phyloP scores from a whole-genome alignment of 495 filamentous ascomycete species.

The Hypoxylon lenormandii region DNA sequence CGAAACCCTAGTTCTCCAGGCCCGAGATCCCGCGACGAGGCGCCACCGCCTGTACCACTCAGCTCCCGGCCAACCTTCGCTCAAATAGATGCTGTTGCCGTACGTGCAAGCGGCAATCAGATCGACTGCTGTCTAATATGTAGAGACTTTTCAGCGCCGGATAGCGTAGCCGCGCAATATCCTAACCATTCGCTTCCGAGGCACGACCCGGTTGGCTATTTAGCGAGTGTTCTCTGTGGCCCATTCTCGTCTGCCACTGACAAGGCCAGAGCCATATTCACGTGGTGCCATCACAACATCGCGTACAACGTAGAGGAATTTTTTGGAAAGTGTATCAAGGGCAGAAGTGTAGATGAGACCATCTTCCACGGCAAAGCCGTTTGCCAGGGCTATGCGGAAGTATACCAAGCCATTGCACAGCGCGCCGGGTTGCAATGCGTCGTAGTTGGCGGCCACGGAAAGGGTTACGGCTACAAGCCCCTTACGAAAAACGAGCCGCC shows the following conservation, averaged over 20 bases:
- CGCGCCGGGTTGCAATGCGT: conserved; percentile 78
- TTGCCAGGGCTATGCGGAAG: conserved; percentile 89
- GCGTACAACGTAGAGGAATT: conserved; percentile 82
- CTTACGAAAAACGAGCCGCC: conserved; percentile 65
- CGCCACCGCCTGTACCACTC: conserved; percentile 62
- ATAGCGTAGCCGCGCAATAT: conserved; percentile 80
- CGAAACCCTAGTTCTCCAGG: conserved; percentile 15
- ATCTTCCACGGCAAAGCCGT: conserved; percentile 82
- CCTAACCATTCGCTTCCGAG: conserved; percentile 75
- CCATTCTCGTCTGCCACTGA: conserved; percentile 86
- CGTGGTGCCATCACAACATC: conserved; percentile 95
- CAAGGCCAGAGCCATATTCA: conserved; percentile 90
- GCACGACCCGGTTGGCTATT: conserved; percentile 70
- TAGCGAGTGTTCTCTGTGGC: conserved; percentile 79
- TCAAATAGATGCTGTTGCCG: conserved; percentile 58
- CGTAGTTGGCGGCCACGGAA: conserved; percentile 82
- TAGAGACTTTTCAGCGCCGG: conserved; percentile 86
- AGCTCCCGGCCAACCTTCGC: conserved; percentile 58
- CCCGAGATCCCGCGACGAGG: conserved; percentile 34
- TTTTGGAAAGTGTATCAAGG: conserved; percentile 72
- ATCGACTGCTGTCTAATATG: conserved; percentile 74
- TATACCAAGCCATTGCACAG: conserved; percentile 79
- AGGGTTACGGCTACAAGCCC: conserved; percentile 78
- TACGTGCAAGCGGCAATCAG: conserved; percentile 48
- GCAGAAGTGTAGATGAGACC: conserved; percentile 74